Conservation (phyloP, 176 grass and related monocot genomes). For the Musa troglodytarum region DNA sequence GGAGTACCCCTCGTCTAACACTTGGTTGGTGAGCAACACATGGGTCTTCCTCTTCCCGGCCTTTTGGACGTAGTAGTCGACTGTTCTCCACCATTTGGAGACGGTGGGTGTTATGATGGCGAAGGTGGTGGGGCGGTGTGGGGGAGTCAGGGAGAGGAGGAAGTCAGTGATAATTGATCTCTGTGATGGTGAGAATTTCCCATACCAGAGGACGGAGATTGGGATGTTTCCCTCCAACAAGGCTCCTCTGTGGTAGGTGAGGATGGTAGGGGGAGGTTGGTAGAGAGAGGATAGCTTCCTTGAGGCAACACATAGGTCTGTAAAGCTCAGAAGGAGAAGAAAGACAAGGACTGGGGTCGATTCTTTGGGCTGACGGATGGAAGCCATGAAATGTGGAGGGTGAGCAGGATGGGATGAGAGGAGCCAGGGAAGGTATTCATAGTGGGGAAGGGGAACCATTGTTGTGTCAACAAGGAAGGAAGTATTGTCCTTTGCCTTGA, state of each 20-base stretch:
- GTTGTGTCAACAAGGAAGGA: background rate
- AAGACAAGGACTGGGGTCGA: conserved; percentile 7
- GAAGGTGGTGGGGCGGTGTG: conserved; percentile 11
- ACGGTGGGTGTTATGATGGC: conserved; percentile 36
- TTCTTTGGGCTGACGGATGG: background rate
- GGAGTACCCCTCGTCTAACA: conserved; percentile 42
- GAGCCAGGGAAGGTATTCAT: background rate
- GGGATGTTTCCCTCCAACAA: conserved; percentile 59
- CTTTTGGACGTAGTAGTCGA: conserved; percentile 66
- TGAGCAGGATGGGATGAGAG: background rate
- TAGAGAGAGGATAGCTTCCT: conserved; percentile 38
- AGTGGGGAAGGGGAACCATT: background rate
- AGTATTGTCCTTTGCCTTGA: background rate
- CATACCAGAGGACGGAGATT: conserved; percentile 76
- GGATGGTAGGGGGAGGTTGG: conserved; percentile 30
- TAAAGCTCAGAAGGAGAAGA: conserved; percentile 9
- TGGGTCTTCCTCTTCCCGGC: conserved; percentile 34
- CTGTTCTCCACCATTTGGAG: conserved; percentile 61
- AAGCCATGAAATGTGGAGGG: background rate
- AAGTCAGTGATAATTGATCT: conserved; percentile 61
- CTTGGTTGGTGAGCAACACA: conserved; percentile 68
- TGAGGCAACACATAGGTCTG: conserved; percentile 12
- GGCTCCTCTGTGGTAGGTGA: conserved; percentile 57
- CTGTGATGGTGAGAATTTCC: conserved; percentile 60
- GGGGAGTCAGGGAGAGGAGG: conserved; percentile 60